Percentiles rank a stretch among this genome's conserved stretches.
phyloP scores from a whole-genome alignment of 2,329 filamentous ascomycete genomes.

The Ploettnerulaceae sp. region DNA sequence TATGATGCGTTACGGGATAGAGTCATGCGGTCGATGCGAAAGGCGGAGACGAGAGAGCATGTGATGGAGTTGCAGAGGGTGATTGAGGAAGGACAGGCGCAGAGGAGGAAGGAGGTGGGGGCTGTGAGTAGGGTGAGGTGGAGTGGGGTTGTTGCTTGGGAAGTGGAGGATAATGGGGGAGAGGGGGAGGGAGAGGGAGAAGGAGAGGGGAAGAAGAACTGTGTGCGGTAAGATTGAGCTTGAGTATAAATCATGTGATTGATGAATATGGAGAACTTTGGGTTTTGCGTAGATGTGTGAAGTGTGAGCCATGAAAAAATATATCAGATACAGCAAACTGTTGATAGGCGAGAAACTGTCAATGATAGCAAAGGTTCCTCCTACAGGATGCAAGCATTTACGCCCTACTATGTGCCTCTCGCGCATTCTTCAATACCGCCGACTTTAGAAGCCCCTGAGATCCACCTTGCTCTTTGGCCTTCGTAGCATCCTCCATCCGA shows the following conservation, averaged over 20 bases:
- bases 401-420: constrained; percentile 1
- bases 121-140: constrained; percentile 10
- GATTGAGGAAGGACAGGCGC: neutral
- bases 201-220: too few species aligned
- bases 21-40: constrained; percentile 29
- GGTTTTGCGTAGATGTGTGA: too few species aligned
- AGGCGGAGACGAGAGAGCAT: constrained; percentile 25
- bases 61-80: constrained; percentile 15
- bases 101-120: constrained; percentile 10
- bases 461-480: constrained; percentile 2
- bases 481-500: constrained; percentile 12
- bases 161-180: neutral
- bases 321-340: neutral
- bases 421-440: constrained; percentile 16
- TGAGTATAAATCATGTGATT: too few species aligned
- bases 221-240: too few species aligned
- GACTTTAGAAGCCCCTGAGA: constrained; percentile 16
- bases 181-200: neutral
- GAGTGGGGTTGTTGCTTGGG: constrained; percentile 19
- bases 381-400: neutral
- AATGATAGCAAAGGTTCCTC: neutral
- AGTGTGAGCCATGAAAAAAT: too few species aligned
- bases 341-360: neutral
- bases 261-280: too few species aligned
- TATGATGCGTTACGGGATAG: constrained; percentile 30